phyloP scores from a whole-genome alignment of 2,329 filamentous ascomycete genomes.

The Diaporthe aspalathi region DNA sequence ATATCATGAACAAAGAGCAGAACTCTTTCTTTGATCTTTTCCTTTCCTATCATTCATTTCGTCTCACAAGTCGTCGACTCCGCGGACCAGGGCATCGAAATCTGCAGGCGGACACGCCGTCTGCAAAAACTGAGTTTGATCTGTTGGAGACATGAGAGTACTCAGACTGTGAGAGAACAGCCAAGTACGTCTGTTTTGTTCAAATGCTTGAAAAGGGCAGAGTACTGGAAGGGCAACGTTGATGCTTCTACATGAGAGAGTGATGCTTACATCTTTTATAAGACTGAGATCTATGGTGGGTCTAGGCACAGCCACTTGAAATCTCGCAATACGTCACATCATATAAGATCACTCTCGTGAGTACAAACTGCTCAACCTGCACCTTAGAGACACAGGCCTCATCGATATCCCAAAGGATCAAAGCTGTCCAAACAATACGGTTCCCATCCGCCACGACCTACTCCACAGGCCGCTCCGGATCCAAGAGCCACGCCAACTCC shows the following conservation, averaged over 20 bases:
- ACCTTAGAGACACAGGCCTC: neutral
- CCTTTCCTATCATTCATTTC: too few species aligned
- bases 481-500: conserved; percentile 61
- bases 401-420: neutral
- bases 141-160: too few species aligned
- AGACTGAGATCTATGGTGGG: neutral
- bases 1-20: too few species aligned
- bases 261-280: neutral
- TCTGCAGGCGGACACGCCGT: too few species aligned
- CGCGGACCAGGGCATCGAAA: too few species aligned
- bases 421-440: neutral
- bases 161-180: too few species aligned
- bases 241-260: neutral
- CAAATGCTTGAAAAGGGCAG: neutral
- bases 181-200: too few species aligned
- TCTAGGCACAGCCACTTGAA: neutral
- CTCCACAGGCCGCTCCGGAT: conserved; percentile 43
- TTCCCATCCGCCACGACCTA: neutral
- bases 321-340: neutral
- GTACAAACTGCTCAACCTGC: neutral
- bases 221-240: neutral
- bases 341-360: neutral
- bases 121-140: too few species aligned
- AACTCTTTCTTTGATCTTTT: too few species aligned
- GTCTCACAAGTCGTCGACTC: too few species aligned